Evolutionary conservation across 202 grass and related monocot species (phyloP).

Genomic region (Setaria italica): DNA sequence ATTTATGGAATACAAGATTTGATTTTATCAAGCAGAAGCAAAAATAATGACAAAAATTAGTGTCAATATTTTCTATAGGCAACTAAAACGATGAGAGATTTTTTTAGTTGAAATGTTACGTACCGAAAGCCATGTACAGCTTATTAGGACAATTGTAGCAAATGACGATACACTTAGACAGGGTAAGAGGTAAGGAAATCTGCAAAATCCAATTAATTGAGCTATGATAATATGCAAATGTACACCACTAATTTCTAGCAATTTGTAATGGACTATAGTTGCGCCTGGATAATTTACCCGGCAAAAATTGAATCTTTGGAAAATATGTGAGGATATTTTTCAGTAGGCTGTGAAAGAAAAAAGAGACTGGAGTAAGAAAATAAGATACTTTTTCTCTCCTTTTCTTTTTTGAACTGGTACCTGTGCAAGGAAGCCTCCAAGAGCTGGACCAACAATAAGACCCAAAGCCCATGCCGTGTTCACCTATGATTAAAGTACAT

Average conservation of each 20-base stretch:
- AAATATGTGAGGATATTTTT: conserved; percentile 66
- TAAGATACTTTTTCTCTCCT: background rate
- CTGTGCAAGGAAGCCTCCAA: conserved; percentile 72
- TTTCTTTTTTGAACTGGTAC: conserved; percentile 44
- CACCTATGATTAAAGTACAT: conserved; percentile 47
- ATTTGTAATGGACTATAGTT: background rate
- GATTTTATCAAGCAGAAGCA: background rate
- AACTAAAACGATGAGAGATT: background rate
- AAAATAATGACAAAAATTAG: background rate
- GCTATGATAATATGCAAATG: background rate
- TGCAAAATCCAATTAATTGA: conserved; percentile 45
- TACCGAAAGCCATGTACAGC: conserved; percentile 70
- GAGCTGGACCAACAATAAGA: conserved; percentile 66
- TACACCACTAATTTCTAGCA: background rate
- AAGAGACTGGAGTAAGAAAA: conserved; percentile 21
- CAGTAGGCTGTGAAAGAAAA: conserved; percentile 54
- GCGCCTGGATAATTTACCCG: conserved; percentile 44
- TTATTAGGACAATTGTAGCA: conserved; percentile 56
- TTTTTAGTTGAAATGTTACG: conserved; percentile 27
- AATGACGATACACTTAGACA: conserved; percentile 56
- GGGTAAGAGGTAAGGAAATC: conserved; percentile 71
- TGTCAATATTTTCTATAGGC: background rate
- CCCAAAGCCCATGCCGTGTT: conserved; percentile 69
- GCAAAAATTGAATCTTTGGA: conserved; percentile 54
- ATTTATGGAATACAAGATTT: background rate